Percentiles rank a stretch among this genome's conserved stretches.
Conservation (phyloP, 2,329 filamentous ascomycete genomes). For the Neofusicoccum kwambonambiense region DNA sequence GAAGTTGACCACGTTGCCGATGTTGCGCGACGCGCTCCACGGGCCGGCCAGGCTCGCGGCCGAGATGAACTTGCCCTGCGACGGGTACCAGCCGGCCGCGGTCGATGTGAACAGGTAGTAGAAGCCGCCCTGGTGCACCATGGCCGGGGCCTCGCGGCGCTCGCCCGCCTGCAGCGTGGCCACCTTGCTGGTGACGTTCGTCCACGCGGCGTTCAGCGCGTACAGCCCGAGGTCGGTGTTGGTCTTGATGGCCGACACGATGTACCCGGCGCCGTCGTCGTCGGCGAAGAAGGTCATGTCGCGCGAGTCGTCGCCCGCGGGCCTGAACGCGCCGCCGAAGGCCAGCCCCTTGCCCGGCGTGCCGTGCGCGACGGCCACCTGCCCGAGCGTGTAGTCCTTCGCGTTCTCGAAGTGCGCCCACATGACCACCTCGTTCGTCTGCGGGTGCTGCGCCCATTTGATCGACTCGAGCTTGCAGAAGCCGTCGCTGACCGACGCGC, state of each 20-base stretch:
- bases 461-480: conserved; percentile 23
- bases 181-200: conserved; percentile 19
- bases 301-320: conserved; percentile 22
- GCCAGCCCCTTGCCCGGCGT: conserved; percentile 19
- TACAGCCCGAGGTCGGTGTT: conserved; percentile 26
- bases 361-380: conserved; percentile 24
- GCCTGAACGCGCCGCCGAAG: conserved; percentile 23
- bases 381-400: conserved; percentile 22
- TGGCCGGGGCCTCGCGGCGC: conserved; percentile 22
- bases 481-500: not conserved
- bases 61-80: conserved; percentile 16
- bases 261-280: conserved; percentile 18
- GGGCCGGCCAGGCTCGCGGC: not conserved
- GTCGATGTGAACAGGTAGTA: conserved; percentile 25
- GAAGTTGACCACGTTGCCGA: conserved; percentile 23
- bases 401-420: conserved; percentile 24
- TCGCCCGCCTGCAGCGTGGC: conserved; percentile 20
- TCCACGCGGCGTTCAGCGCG: conserved; percentile 23
- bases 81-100: conserved; percentile 25
- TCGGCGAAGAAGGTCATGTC: conserved; percentile 25
- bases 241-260: conserved; percentile 22
- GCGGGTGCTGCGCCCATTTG: conserved; percentile 20
- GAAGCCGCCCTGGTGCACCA: conserved; percentile 19
- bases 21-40: conserved; percentile 20
- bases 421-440: conserved; percentile 21